Base-by-base conservation (phyloP, 208 protist species). In the Acanthamoeba healyi region DNA sequence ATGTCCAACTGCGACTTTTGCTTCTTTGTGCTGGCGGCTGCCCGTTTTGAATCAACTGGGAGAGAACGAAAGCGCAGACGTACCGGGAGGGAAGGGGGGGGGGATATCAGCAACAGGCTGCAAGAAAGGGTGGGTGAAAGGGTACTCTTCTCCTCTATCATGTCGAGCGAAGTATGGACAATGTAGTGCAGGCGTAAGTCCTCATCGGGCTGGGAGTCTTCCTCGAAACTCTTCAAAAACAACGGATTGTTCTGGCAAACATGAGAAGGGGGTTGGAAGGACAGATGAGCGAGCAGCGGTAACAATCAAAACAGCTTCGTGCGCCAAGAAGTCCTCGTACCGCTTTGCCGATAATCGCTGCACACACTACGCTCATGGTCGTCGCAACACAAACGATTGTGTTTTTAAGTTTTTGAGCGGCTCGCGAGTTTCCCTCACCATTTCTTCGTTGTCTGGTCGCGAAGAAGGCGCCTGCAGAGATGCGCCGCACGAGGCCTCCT, bases 141-240 rank as follows among this genome's bases (percentile, higher is more conserved):
- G 15, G 36, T 93, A 93, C 88, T 46, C 56, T 95, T 95, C 32
- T 95, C 94, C 24, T 95, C 94, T 17, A 95, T 82, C 15, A 95
- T 61, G 42, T 95, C 94, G 32, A 95, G 92, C 7, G 81, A 51
- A 24, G 94, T 95, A 58, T 95, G 94, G 0, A 95, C 93, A 74
- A 95, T 95, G 79, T 94, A 95, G 32, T 90, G 81, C 46, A 95
- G 95, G n/a, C 94, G 94, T n/a, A 95, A 46, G 26, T 86, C 81
- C 10, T 94, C 94, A 19, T 58, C 44, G 7, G 82, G 36, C 32
- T 79, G 42, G 3, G 42, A n/a, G n/a, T n/a, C n/a, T 2, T 56
- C 61, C 15, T 72, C 36, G 42, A 79, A 93, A 22, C 51, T 94
- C 44, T 95, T 65, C 38, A 95, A n/a, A 42, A 94, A 95, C 79